Conservation (phyloP, 2,329 filamentous ascomycete species). For the Neonectria ditissima region DNA sequence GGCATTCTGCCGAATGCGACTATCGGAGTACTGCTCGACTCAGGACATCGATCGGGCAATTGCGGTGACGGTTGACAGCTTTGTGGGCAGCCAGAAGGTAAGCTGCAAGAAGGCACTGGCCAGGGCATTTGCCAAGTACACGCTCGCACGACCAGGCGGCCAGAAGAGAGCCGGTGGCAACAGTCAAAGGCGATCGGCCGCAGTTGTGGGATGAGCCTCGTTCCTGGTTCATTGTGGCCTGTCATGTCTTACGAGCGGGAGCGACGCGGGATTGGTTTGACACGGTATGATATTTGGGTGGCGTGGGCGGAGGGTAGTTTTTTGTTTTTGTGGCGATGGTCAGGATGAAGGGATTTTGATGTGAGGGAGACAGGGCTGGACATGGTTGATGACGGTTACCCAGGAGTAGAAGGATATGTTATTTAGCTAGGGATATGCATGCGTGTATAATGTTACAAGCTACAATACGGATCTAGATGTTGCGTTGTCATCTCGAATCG, state of each 20-base stretch:
- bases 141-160: conserved; percentile 64
- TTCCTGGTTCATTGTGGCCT: neutral
- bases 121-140: conserved; percentile 96
- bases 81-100: conserved; percentile 95
- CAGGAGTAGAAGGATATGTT: conserved; percentile 1
- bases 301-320: neutral
- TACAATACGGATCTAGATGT: too few relatives aligned
- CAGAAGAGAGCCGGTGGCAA: conserved; percentile 40
- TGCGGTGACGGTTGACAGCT: conserved; percentile 94
- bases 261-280: neutral
- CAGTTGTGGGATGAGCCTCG: conserved; percentile 43
- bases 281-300: conserved; percentile 14
- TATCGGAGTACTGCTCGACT: conserved; percentile 93
- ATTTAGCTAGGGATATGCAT: neutral
- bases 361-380: neutral
- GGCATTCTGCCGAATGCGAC: conserved; percentile 95
- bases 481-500: too few relatives aligned
- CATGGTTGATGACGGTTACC: conserved; percentile 21
- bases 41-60: conserved; percentile 97
- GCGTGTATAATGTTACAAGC: neutral
- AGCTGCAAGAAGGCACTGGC: conserved; percentile 97
- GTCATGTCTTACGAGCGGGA: neutral
- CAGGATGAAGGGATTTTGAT: neutral
- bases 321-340: conserved; percentile 1
- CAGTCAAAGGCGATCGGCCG: conserved; percentile 46